A percentile compares a stretch with the other conserved stretches of the same genome.
Conservation (phyloP, 495 filamentous ascomycete genomes). For the Penicillium coprophilum region DNA sequence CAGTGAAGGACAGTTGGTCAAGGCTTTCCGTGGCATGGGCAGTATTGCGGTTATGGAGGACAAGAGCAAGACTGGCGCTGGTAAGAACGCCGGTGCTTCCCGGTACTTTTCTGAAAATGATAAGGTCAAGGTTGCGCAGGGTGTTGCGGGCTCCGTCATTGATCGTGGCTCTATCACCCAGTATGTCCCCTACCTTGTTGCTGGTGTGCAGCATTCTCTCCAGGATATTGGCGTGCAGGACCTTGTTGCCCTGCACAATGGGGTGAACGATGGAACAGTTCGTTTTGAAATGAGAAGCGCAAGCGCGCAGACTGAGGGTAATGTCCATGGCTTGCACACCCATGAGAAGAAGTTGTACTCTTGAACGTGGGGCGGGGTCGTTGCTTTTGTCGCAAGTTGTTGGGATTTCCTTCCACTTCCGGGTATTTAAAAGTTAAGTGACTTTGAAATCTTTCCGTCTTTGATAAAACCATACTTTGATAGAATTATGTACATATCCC, state of each 20-base stretch:
- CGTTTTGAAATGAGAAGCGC: slow-evolving; percentile 92
- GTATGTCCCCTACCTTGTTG: slow-evolving; percentile 92
- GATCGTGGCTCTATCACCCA: slow-evolving; percentile 82
- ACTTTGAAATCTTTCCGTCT: too few species aligned
- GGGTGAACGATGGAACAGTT: slow-evolving; percentile 72
- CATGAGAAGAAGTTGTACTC: slow-evolving; percentile 99
- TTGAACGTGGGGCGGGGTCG: not conserved
- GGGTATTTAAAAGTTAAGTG: too few species aligned
- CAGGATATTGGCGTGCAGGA: slow-evolving; percentile 91
- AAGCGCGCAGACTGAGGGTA: slow-evolving; percentile 92
- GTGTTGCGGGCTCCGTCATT: slow-evolving; percentile 75
- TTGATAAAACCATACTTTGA: too few species aligned
- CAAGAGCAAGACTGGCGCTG: slow-evolving; percentile 72
- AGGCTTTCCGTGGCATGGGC: slow-evolving; percentile 98
- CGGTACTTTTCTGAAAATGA: slow-evolving; percentile 98
- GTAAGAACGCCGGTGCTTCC: slow-evolving; percentile 90
- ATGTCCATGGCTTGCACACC: slow-evolving; percentile 92
- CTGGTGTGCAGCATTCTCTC: slow-evolving; percentile 93
- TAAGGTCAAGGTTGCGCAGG: slow-evolving; percentile 90
- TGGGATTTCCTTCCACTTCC: not conserved
- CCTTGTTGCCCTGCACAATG: slow-evolving; percentile 69
- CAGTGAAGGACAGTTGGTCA: slow-evolving; percentile 93
- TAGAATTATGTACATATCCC: too few species aligned
- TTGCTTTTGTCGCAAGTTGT: not conserved
- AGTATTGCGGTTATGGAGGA: slow-evolving; percentile 99